A percentile compares a stretch with the other conserved stretches of the same genome.
These are phyloP conservation scores for Tetrahymena malaccensis DNA, from an alignment of 73 alveolate genomes.

Conservation along the genomic window DNA sequence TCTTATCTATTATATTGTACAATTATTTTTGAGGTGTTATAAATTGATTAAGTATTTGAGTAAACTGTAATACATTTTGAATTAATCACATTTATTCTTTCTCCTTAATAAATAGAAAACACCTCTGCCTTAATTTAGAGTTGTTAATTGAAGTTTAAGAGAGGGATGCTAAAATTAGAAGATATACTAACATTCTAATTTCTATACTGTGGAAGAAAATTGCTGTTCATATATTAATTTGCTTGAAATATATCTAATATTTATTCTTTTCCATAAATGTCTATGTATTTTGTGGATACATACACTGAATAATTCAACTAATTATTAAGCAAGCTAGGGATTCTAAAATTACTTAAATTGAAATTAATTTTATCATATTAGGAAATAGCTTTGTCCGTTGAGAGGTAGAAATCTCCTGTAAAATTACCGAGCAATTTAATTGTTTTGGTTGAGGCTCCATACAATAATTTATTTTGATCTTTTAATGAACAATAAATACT, in stretches of 20 bases:
- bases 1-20: not conserved
- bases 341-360: not conserved
- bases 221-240: not conserved
- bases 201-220: not conserved
- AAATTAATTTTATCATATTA: not conserved
- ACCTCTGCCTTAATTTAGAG: not conserved
- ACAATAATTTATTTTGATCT: not conserved
- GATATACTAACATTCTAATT: not conserved
- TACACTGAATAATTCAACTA: not conserved
- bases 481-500: not conserved
- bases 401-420: not conserved
- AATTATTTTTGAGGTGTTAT: not conserved
- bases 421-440: not conserved
- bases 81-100: not conserved
- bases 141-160: not conserved
- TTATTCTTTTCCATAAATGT: not conserved
- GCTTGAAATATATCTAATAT: not conserved
- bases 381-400: not conserved
- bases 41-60: not conserved
- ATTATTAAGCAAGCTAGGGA: not conserved
- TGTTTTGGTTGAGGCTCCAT: not conserved
- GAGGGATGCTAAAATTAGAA: not conserved
- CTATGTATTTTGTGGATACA: not conserved
- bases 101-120: not conserved
- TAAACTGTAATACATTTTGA: not conserved